phyloP scores from a whole-genome alignment of 140 eudicot genomes.

The Bidens hawaiensis region DNA sequence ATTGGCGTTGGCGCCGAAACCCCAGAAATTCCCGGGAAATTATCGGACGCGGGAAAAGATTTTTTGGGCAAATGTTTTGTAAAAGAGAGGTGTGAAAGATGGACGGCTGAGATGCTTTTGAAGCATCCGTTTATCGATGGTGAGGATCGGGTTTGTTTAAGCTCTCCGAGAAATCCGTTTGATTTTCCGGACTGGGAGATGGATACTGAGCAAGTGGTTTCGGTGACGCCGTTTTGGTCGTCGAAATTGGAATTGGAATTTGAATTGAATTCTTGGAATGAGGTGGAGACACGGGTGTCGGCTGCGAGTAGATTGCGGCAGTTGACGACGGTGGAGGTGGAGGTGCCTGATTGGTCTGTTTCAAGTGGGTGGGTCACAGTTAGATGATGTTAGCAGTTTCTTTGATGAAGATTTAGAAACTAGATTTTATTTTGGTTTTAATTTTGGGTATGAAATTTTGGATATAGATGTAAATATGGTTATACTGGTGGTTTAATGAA shows the following conservation, averaged over 20 bases:
- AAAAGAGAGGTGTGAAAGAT: conserved; percentile 57
- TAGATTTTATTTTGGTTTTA: background rate
- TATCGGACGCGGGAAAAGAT: conserved; percentile 79
- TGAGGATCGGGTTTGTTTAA: conserved; percentile 24
- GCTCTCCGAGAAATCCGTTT: conserved; percentile 69
- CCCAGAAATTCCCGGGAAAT: conserved; percentile 63
- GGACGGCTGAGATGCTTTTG: conserved; percentile 99
- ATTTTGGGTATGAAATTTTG: conserved; percentile 2
- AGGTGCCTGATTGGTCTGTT: conserved; percentile 44
- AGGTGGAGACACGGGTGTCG: conserved; percentile 16
- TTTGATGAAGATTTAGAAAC: background rate
- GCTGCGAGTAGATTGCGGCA: conserved; percentile 29
- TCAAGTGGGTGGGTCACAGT: conserved; percentile 17
- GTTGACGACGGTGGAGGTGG: conserved; percentile 26
- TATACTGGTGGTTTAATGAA: background rate
- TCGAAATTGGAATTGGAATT: background rate
- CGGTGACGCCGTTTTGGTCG: conserved; percentile 28
- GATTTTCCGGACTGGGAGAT: conserved; percentile 61
- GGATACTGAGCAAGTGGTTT: conserved; percentile 15
- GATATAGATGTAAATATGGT: conserved; percentile 9
- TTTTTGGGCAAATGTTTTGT: conserved; percentile 61
- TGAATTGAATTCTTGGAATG: background rate
- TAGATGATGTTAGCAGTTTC: conserved; percentile 19
- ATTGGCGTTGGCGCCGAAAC: conserved; percentile 71
- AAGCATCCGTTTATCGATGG: conserved; percentile 59